These are phyloP conservation scores for Kwoniella mangroviensis DNA, from an alignment of 768 basidiomycete species.

Conservation along the genomic window DNA sequence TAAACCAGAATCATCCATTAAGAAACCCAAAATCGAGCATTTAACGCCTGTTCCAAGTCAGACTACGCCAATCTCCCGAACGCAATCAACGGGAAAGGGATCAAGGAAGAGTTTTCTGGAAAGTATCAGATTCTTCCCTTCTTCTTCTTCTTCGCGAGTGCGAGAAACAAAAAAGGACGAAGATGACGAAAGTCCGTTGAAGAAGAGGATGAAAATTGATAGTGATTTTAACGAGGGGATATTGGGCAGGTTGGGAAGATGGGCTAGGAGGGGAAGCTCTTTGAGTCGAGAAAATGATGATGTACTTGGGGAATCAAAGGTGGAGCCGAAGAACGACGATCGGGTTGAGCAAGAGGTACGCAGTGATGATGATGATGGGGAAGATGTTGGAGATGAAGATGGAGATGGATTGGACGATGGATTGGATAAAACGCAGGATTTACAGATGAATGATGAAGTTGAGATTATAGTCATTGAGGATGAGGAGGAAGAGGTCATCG, in stretches of 20 bases:
- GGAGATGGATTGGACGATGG: constrained; percentile 12
- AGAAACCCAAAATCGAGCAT: constrained; percentile 17
- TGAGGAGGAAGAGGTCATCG: constrained; percentile 8
- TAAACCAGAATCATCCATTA: not conserved
- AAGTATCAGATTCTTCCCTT: constrained; percentile 8
- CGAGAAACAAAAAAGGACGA: not conserved
- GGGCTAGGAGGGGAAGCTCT: not conserved
- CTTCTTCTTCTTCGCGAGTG: not conserved
- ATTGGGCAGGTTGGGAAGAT: constrained; percentile 1
- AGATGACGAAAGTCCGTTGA: constrained; percentile 7
- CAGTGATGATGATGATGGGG: not conserved
- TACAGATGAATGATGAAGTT: not conserved
- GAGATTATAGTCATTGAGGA: not conserved
- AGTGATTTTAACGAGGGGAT: constrained; percentile 1
- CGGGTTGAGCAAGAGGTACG: not conserved
- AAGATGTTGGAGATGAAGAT: not conserved
- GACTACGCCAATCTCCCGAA: not conserved
- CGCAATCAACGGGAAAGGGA: constrained; percentile 4
- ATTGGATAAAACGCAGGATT: not conserved
- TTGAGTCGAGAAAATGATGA: not conserved
- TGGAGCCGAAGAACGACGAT: not conserved
- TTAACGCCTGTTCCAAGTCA: constrained; percentile 4
- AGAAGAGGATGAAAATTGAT: not conserved
- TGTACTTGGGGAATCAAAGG: not conserved
- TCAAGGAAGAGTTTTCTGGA: constrained; percentile 18